Evolutionary conservation across 805 yeast species (phyloP), one percentile per base, ranked within the genome.

Genomic region (Yarrowia divulgata): DNA sequence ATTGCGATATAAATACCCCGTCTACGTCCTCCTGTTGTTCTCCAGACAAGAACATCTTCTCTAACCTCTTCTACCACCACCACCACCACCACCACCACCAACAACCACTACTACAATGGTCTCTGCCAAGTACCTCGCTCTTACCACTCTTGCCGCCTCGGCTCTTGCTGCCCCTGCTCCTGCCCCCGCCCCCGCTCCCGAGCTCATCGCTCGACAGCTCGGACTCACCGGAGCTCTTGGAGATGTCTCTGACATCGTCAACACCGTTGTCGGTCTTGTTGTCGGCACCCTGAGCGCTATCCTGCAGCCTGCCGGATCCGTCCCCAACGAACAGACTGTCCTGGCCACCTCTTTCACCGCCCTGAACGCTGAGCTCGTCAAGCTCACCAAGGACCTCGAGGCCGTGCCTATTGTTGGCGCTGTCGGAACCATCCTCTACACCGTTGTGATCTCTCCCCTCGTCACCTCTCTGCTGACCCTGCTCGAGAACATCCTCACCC

Each of bases 401-500:
- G 7, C 50, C 32, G 34, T 45, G 4, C 67, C 67, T 13, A 43
- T 60, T 19, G 50, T 60, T 5, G 67, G 67, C 34, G 9, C 32
- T 10, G 67, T 60, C 14, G 50, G 43, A 13, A 46, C 50, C 34
- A 43, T 60, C 35, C 54, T 60, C 34, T 43, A 46, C 35, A 39
- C 18, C 16, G 54, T 60, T 4, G 54, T 60, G n/a, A 54, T 46
- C 5, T 45, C 50, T 32, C 67, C 67, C n/a, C 54, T 60, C 19
- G 67, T 60, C 43, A 43, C 50, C 23, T 23, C 48, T 43, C 54
- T 60, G 52, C 40, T 60, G 19, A 46, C 54, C 16, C 54, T 60
- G 19, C 54, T 60, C 6, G 67, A 60, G 67, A 54, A 60, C 50
- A 43, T 60, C 13, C 67, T 60, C 9, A 60, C 67, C 16, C n/a